Base-by-base conservation (phyloP, 1,139 yeast genomes). In the Komagataea norvegica region DNA sequence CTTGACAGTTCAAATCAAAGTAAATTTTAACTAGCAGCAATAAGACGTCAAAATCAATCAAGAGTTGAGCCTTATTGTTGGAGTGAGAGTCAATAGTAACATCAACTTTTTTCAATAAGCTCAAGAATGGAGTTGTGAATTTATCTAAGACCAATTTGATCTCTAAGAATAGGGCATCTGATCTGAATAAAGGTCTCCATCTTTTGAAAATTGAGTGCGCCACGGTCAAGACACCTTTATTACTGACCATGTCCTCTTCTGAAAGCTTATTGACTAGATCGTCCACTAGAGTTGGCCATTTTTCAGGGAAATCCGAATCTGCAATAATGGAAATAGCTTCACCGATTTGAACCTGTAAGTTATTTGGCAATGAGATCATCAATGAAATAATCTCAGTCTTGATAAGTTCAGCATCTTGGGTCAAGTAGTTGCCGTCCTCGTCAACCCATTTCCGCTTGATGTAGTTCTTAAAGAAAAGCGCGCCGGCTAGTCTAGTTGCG, bases 171-270 rank as follows among this genome's bases (percentile, higher is more conserved):
- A 93, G 72, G 38, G 80, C 96, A 59, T 93, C 96, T 2, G 95
- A 83, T 52, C 96, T 73, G 57, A 87, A 87, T 40, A 91, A 68
- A 1, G 97, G 95, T 56, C 98, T 74, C 99, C 99, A 93, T 62
- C 95, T 79, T 58, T 84, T 87, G 65, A 91, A 93, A 46, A 93
- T 89, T 0, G 96, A 85, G 60, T 93, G 98, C 8, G 96, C 94
- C 15, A 93, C 97, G 14, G 80, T 73, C 45, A 93, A 66, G 7
- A 93, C 91, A 37, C 96, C 95, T 51, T 81, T 84, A 58, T 88
- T 88, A 40, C 78, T 74, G 14, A 72, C 70, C 67, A 86, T 79
- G 56, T 88, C 89, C 14, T 70, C 74, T 7, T 59, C 51, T 2
- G 63, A 55, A 33, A 93, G 68, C 54, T 79, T 79, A 1, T 69